Conservation (phyloP, 495 filamentous ascomycete species). For the Hypoxylon intermedium region DNA sequence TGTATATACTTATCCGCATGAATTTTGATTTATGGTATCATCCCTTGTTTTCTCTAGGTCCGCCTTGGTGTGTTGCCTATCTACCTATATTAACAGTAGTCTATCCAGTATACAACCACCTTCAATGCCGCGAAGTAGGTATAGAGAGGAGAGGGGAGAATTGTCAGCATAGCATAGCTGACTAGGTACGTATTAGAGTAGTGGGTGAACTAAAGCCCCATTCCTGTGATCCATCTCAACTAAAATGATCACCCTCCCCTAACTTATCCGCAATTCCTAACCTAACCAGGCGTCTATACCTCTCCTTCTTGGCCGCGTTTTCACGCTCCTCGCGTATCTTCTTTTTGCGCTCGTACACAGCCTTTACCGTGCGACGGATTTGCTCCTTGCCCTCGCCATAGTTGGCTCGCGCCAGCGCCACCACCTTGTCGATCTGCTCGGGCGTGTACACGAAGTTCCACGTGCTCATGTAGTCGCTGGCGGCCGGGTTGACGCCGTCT, state of each 20-base stretch:
- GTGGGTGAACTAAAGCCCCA: no score
- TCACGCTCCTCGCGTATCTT: constrained; percentile 68
- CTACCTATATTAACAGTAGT: constrained; percentile 6
- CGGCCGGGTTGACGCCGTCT: constrained; percentile 77
- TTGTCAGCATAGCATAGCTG: no score
- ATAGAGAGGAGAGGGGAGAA: not conserved
- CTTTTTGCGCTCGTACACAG: constrained; percentile 93
- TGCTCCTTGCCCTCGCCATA: constrained; percentile 79
- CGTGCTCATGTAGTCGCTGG: constrained; percentile 84
- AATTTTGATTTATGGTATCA: constrained; percentile 7
- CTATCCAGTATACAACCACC: constrained; percentile 4
- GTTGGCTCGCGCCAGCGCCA: constrained; percentile 83
- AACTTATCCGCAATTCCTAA: constrained; percentile 50
- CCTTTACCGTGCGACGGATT: constrained; percentile 78
- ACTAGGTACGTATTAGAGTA: no score
- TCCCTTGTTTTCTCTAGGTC: constrained; percentile 1
- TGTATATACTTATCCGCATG: constrained; percentile 28
- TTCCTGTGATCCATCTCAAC: constrained; percentile 28
- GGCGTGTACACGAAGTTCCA: constrained; percentile 98
- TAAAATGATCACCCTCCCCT: constrained; percentile 60
- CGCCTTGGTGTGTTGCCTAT: not conserved
- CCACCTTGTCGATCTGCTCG: constrained; percentile 80
- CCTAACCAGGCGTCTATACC: constrained; percentile 52
- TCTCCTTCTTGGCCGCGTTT: constrained; percentile 53
- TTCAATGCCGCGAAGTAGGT: not conserved